A percentile compares a stretch with the other conserved stretches of the same genome.
Evolutionary conservation across 345 rosid genomes (phyloP).

Genomic region (Arabidopsis arenosa): DNA sequence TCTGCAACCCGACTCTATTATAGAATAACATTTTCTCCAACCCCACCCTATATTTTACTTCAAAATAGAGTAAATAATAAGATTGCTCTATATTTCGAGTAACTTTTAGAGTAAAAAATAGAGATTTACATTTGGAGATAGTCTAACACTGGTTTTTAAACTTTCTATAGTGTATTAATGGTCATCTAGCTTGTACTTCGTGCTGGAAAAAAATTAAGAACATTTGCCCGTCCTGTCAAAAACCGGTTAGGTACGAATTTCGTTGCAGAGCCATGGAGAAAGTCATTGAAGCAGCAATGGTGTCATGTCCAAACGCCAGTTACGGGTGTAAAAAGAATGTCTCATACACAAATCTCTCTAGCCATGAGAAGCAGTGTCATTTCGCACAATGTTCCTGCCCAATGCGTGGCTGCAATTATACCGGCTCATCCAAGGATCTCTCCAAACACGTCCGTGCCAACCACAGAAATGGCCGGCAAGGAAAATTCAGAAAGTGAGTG

Average conservation of each 20-base stretch:
- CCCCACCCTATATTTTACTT: too few species aligned
- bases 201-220: constrained; percentile 50
- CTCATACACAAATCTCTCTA: constrained; percentile 35
- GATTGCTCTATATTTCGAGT: too few species aligned
- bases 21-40: too few species aligned
- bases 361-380: constrained; percentile 51
- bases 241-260: constrained; percentile 42
- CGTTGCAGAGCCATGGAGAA: constrained; percentile 64
- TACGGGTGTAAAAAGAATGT: constrained; percentile 50
- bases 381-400: constrained; percentile 58
- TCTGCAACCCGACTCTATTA: too few species aligned
- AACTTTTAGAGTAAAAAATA: too few species aligned
- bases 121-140: too few species aligned
- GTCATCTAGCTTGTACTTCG: constrained; percentile 57
- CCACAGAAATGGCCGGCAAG: too few species aligned
- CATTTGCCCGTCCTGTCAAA: constrained; percentile 52
- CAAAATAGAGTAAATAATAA: too few species aligned
- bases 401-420: constrained; percentile 44
- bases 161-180: constrained; percentile 56
- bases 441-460: constrained; percentile 39
- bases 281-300: constrained; percentile 47
- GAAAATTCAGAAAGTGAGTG: neutral
- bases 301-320: constrained; percentile 48
- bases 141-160: too few species aligned
- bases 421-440: constrained; percentile 48